phyloP scores from a whole-genome alignment of 2,329 filamentous ascomycete species.

The Claviceps paspali region DNA sequence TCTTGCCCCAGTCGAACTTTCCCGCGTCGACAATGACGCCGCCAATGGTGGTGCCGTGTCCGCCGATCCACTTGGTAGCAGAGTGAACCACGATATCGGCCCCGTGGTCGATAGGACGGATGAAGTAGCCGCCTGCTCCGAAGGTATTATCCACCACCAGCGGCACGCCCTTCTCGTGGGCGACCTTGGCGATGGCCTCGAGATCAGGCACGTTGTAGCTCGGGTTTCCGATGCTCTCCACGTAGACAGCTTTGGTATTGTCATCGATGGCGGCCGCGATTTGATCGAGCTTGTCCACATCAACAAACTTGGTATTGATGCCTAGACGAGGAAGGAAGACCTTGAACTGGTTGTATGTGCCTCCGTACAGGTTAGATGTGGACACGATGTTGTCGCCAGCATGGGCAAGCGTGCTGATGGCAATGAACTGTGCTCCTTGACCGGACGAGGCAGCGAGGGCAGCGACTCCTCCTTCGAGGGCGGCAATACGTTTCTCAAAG shows the following conservation, averaged over 20 bases:
- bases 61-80: constrained; percentile 93
- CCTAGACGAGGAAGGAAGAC: constrained; percentile 77
- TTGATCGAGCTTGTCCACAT: constrained; percentile 64
- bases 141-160: constrained; percentile 84
- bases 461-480: constrained; percentile 80
- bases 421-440: constrained; percentile 84
- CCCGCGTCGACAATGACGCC: constrained; percentile 78
- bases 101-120: constrained; percentile 74
- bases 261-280: constrained; percentile 77
- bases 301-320: constrained; percentile 75
- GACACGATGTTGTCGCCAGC: constrained; percentile 87
- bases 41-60: constrained; percentile 82
- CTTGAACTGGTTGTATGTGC: constrained; percentile 96
- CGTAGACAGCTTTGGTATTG: constrained; percentile 80
- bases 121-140: constrained; percentile 79
- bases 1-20: constrained; percentile 85
- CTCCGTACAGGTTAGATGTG: constrained; percentile 82
- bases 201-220: constrained; percentile 88
- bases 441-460: constrained; percentile 76
- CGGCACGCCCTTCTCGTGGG: constrained; percentile 52
- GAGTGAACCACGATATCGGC: constrained; percentile 91
- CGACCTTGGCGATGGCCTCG: constrained; percentile 68
- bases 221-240: constrained; percentile 90
- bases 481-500: constrained; percentile 92
- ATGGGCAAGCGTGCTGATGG: constrained; percentile 69